phyloP scores from a whole-genome alignment of 73 alveolate genomes.

The Tetrahymena borealis region DNA sequence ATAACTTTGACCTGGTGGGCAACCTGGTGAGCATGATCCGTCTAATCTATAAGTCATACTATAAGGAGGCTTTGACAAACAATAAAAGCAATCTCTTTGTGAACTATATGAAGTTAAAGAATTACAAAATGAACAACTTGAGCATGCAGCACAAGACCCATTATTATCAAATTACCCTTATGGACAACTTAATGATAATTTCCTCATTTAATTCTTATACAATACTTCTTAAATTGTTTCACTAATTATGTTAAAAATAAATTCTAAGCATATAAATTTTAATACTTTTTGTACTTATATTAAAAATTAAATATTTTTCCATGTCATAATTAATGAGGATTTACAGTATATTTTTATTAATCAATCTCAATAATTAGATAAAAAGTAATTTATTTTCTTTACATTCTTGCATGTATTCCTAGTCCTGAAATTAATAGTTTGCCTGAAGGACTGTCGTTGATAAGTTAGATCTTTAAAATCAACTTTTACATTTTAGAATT shows the following conservation, averaged over 20 bases:
- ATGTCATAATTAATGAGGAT: too few relatives aligned
- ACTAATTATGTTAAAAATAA: neutral
- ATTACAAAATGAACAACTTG: neutral
- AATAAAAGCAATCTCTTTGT: neutral
- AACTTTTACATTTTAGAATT: too few relatives aligned
- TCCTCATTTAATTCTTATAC: neutral
- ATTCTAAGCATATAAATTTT: too few relatives aligned
- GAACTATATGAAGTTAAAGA: neutral
- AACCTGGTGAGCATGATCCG: neutral
- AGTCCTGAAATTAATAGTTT: too few relatives aligned
- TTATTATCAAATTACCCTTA: neutral
- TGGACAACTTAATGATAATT: neutral
- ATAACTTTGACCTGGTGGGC: neutral
- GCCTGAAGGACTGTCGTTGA: too few relatives aligned
- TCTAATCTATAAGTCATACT: neutral
- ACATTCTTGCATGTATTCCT: too few relatives aligned
- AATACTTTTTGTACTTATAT: too few relatives aligned
- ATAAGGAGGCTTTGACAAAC: neutral
- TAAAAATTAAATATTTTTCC: too few relatives aligned
- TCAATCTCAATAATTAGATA: too few relatives aligned
- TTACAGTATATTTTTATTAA: too few relatives aligned
- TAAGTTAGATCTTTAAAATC: too few relatives aligned
- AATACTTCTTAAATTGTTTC: neutral
- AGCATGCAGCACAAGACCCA: neutral
- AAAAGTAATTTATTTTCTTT: too few relatives aligned